Evolutionary conservation across 768 basidiomycete genomes (phyloP), one percentile per base, ranked within the genome.

Genomic region (Hortiboletus campestris): DNA sequence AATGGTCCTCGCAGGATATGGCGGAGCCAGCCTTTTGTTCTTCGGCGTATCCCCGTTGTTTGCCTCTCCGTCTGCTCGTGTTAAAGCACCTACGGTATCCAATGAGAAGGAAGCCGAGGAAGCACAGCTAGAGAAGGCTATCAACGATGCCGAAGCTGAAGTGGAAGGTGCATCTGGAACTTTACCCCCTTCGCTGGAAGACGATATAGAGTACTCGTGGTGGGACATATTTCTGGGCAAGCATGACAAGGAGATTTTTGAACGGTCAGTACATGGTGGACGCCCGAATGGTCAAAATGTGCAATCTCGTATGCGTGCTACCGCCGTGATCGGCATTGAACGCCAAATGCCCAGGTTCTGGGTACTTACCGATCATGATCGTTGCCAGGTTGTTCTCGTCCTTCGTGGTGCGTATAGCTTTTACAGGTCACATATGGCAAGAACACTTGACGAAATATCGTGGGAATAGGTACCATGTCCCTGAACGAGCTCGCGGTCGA

Each of bases 401-500:
- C 74, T 89, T 44, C 76, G 88, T 73, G 86, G 84, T 81, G 41
- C 31, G 72, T 63, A 42, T 32, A 31, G 53, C 55, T 46, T 36
- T 36, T 19, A 28, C n/a, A 2, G 2, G 13, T 58, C n/a, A 12
- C 38, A 19, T 45, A 20, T 45, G 22, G 58, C 12, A 9, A 34
- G 45, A 46, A 36, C 22, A 36, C 19, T 19, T 57, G 51, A 63
- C 49, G 34, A 47, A 49, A 46, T 41, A 2, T 42, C 47, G 34
- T 32, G 53, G 22, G 42, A 51, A 52, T 44, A 84, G 85, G 91
- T 13, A 94, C 91, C 3, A 89, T 92, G 89, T 88, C 87, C 3
- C 75, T 94, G 41, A 93, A 93, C 62, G 91, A 93, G 70, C 81
- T 93, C 6, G 91, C 90, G 16, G 89, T 89, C 11, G 90, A 93